Conservation (phyloP, 805 yeast species). For the Teunomyces tritomae region DNA sequence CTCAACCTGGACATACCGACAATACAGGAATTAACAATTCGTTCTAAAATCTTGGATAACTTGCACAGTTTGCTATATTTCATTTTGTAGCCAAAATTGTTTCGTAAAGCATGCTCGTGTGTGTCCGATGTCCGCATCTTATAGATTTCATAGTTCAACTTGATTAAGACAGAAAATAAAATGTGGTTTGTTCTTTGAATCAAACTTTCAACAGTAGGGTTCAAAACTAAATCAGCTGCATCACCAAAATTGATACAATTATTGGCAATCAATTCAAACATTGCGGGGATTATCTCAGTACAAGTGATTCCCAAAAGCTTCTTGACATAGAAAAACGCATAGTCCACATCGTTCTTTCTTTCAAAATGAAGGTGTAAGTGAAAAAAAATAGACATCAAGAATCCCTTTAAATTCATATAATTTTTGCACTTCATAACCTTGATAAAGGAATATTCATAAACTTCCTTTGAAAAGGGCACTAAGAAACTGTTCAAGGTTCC, state of each 20-base stretch:
- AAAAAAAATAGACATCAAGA: slow-evolving; percentile 25
- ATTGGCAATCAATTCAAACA: slow-evolving; percentile 28
- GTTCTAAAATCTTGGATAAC: slow-evolving; percentile 24
- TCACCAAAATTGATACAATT: slow-evolving; percentile 38
- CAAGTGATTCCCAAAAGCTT: slow-evolving; percentile 23
- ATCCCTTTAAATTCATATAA: slow-evolving; percentile 16
- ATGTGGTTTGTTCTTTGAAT: slow-evolving; percentile 30
- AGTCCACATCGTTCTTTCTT: slow-evolving; percentile 17
- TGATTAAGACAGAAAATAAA: slow-evolving; percentile 20
- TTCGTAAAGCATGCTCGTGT: slow-evolving; percentile 19
- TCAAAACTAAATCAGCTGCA: slow-evolving; percentile 40
- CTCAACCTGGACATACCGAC: slow-evolving; percentile 39
- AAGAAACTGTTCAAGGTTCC: slow-evolving; percentile 1
- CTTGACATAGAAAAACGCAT: slow-evolving; percentile 34
- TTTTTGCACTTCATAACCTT: slow-evolving; percentile 15
- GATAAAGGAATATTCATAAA: slow-evolving; percentile 5
- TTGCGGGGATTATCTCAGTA: slow-evolving; percentile 31
- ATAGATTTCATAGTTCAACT: slow-evolving; percentile 22
- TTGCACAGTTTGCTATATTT: slow-evolving; percentile 21
- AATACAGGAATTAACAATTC: slow-evolving; percentile 16
- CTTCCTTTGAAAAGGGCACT: slow-evolving; percentile 5
- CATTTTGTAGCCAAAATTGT: slow-evolving; percentile 16
- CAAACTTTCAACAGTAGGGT: slow-evolving; percentile 31
- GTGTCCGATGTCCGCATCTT: slow-evolving; percentile 15
- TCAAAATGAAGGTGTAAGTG: slow-evolving; percentile 44